phyloP scores from a whole-genome alignment of 495 filamentous ascomycete species.

The Rusavskia elegans region DNA sequence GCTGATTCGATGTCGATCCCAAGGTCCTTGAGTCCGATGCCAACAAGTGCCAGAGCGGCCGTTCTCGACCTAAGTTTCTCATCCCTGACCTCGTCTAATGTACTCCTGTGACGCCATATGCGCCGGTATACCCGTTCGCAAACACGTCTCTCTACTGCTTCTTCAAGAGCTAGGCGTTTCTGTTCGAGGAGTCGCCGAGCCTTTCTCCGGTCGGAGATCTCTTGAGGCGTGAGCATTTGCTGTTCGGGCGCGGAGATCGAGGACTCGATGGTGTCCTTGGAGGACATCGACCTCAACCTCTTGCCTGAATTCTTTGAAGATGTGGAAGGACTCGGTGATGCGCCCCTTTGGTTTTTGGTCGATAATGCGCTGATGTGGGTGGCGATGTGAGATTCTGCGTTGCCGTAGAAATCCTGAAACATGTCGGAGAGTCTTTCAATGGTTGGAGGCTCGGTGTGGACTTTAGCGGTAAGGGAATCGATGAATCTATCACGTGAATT shows the following conservation, averaged over 20 bases:
- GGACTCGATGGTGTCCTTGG: conserved; percentile 10
- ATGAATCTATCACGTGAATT: conserved; percentile 48
- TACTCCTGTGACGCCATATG: conserved; percentile 81
- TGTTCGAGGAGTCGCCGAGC: conserved; percentile 61
- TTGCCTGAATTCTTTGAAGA: conserved; percentile 24
- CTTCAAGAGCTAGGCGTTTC: conserved; percentile 64
- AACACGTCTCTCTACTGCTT: conserved; percentile 77
- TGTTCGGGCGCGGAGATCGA: conserved; percentile 34
- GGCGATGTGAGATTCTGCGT: conserved; percentile 65
- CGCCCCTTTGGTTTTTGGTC: conserved; percentile 52
- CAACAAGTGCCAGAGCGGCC: conserved; percentile 76
- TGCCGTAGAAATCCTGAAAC: conserved; percentile 88
- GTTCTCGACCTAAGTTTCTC: conserved; percentile 91
- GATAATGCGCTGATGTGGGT: conserved; percentile 77
- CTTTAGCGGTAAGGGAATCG: conserved; percentile 74
- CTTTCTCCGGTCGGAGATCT: conserved; percentile 63
- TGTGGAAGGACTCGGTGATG: conserved; percentile 33
- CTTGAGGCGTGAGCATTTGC: conserved; percentile 84
- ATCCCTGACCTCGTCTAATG: conserved; percentile 87
- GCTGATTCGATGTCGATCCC: conserved; percentile 54
- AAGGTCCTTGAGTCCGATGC: conserved; percentile 74
- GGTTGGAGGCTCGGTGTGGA: conserved; percentile 68
- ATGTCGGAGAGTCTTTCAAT: conserved; percentile 70
- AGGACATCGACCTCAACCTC: conserved; percentile 5
- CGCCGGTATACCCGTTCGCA: conserved; percentile 77